These are phyloP conservation scores for Phytophthora crassamura DNA, from an alignment of 352 stramenopile species.

Conservation along the genomic window DNA sequence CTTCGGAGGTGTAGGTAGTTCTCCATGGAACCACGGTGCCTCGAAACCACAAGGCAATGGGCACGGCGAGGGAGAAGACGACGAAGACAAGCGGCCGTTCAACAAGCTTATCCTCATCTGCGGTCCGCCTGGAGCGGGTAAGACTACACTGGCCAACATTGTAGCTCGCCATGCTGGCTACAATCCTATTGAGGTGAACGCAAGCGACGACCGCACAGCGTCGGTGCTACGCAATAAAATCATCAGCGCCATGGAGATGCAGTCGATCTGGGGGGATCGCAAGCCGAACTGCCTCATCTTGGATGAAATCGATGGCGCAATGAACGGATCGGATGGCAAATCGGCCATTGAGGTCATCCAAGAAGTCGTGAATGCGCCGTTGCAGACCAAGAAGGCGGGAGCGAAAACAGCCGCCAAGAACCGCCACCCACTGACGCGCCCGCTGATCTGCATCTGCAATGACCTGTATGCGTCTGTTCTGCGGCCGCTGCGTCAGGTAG, in stretches of 20 bases:
- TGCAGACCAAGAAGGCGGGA: constrained; percentile 65
- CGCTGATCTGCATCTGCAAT: constrained; percentile 99
- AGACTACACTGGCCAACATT: constrained; percentile 98
- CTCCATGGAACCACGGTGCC: constrained; percentile 17
- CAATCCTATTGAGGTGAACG: constrained; percentile 97
- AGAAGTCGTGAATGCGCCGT: constrained; percentile 91
- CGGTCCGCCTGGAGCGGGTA: constrained; percentile 93
- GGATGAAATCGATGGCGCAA: constrained; percentile 98
- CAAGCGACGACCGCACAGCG: constrained; percentile 96
- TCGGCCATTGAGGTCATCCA: constrained; percentile 92
- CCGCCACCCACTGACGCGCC: constrained; percentile 88
- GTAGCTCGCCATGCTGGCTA: constrained; percentile 96
- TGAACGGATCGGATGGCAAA: constrained; percentile 85
- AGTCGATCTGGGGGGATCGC: constrained; percentile 86
- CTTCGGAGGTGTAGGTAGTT: constrained; percentile 14
- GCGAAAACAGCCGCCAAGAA: constrained; percentile 35
- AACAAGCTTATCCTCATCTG: constrained; percentile 96
- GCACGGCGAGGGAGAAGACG: constrained; percentile 34
- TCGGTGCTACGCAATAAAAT: constrained; percentile 92
- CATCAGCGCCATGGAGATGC: constrained; percentile 93
- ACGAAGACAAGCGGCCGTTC: constrained; percentile 60
- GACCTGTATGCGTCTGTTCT: constrained; percentile 97
- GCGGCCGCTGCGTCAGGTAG: constrained; percentile 93
- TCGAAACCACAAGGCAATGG: constrained; percentile 11
- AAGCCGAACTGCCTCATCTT: constrained; percentile 98